phyloP scores from a whole-genome alignment of 768 basidiomycete genomes.

The Boletus subcaerulescens region DNA sequence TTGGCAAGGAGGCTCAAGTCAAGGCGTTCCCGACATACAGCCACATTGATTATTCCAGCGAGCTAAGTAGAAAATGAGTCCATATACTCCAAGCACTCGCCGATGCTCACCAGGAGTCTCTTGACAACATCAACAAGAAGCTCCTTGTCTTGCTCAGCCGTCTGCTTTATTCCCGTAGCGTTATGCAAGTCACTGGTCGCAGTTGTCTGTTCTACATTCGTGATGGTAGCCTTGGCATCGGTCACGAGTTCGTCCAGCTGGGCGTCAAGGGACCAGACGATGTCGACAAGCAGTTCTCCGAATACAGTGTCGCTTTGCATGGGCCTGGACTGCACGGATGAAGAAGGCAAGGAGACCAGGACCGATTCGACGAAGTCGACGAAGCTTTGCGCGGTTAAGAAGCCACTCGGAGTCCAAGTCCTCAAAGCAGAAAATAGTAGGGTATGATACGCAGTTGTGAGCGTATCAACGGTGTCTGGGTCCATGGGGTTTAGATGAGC shows the following conservation, averaged over 20 bases:
- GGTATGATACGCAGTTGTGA: slow-evolving; percentile 68
- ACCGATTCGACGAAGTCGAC: slow-evolving; percentile 65
- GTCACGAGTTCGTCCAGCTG: slow-evolving; percentile 68
- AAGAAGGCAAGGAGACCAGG: slow-evolving; percentile 61
- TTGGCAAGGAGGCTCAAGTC: slow-evolving; percentile 62
- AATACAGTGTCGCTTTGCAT: slow-evolving; percentile 46
- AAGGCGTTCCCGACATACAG: slow-evolving; percentile 70
- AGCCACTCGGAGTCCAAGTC: slow-evolving; percentile 50
- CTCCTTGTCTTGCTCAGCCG: slow-evolving; percentile 62
- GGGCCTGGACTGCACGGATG: slow-evolving; percentile 39
- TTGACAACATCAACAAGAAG: slow-evolving; percentile 56
- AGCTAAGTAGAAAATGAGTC: slow-evolving; percentile 40
- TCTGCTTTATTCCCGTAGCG: slow-evolving; percentile 46
- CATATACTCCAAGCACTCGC: neutral
- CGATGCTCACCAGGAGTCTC: slow-evolving; percentile 50
- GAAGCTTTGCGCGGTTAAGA: slow-evolving; percentile 49
- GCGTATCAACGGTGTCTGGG: slow-evolving; percentile 48
- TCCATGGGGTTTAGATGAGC: slow-evolving; percentile 60
- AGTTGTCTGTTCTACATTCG: slow-evolving; percentile 26
- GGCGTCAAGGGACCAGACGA: slow-evolving; percentile 78
- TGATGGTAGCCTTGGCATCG: slow-evolving; percentile 49
- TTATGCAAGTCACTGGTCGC: slow-evolving; percentile 24
- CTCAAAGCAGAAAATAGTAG: slow-evolving; percentile 57
- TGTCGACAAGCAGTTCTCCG: slow-evolving; percentile 72
- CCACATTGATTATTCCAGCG: slow-evolving; percentile 51